Evolutionary conservation across 176 grass and related monocot species (phyloP).

Genomic region (Tillandsia fasciculata): DNA sequence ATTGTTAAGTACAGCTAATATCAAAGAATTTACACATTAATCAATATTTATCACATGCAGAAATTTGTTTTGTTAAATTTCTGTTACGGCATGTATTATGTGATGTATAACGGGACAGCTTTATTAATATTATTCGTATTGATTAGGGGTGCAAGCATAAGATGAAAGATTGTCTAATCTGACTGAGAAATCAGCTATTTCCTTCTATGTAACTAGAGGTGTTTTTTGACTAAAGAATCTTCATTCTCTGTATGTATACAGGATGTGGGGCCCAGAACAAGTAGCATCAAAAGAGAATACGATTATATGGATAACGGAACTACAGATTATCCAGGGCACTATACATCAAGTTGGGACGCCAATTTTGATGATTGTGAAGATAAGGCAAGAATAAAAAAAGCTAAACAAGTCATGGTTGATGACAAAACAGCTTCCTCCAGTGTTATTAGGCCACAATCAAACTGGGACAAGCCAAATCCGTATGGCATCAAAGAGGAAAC

Average conservation of each 20-base stretch:
- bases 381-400: constrained; percentile 12
- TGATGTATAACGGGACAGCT: no score
- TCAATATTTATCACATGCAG: no score
- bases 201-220: no score
- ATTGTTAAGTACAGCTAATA: no score
- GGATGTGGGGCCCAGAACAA: not conserved
- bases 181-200: not conserved
- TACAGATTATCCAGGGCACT: constrained; percentile 1
- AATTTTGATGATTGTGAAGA: constrained; percentile 18
- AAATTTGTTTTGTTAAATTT: no score
- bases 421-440: constrained; percentile 2
- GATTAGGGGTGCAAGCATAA: no score
- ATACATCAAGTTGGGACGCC: constrained; percentile 12
- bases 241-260: not conserved
- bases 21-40: no score
- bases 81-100: no score
- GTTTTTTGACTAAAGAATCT: not conserved
- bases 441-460: not conserved
- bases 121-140: no score
- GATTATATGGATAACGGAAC: constrained; percentile 8
- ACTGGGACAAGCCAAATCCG: constrained; percentile 1
- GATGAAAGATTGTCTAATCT: not conserved
- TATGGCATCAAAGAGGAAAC: constrained; percentile 32
- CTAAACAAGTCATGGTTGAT: constrained; percentile 9
- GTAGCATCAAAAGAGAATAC: constrained; percentile 16